Conservation (phyloP, 176 grass and related monocot genomes). For the Avena eriantha region DNA sequence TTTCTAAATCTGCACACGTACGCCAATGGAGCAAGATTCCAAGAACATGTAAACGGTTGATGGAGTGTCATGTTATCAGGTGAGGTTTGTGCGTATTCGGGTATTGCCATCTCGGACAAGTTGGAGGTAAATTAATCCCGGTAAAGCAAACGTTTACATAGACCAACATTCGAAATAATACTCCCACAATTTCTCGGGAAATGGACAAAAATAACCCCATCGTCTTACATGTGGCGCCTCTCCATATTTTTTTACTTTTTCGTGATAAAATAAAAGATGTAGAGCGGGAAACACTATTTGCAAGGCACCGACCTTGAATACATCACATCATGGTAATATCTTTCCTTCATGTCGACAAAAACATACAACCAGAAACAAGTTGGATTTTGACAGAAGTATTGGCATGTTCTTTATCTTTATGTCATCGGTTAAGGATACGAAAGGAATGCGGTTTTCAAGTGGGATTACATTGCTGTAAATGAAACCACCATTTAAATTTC, state of each 20-base stretch:
- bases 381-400: background rate
- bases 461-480: too few species aligned
- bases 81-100: background rate
- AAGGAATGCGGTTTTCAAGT: background rate
- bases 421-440: background rate
- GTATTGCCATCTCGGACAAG: background rate
- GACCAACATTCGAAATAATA: too few species aligned
- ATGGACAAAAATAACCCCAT: too few species aligned
- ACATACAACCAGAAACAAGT: background rate
- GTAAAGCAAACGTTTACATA: too few species aligned
- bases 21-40: background rate
- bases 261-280: too few species aligned
- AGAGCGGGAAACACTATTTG: background rate
- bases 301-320: background rate
- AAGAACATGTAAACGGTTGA: background rate
- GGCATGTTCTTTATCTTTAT: background rate
- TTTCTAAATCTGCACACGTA: conserved; percentile 21
- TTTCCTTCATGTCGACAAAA: background rate
- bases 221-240: too few species aligned
- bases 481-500: too few species aligned
- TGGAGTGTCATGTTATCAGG: background rate
- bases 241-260: too few species aligned
- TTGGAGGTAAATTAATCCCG: background rate
- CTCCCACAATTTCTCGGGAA: too few species aligned
- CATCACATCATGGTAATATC: background rate